Percentiles rank a stretch among this genome's conserved stretches.
phyloP scores from a whole-genome alignment of 225 moss, liverwort and hornwort species.

The Physcomitrium patens region DNA sequence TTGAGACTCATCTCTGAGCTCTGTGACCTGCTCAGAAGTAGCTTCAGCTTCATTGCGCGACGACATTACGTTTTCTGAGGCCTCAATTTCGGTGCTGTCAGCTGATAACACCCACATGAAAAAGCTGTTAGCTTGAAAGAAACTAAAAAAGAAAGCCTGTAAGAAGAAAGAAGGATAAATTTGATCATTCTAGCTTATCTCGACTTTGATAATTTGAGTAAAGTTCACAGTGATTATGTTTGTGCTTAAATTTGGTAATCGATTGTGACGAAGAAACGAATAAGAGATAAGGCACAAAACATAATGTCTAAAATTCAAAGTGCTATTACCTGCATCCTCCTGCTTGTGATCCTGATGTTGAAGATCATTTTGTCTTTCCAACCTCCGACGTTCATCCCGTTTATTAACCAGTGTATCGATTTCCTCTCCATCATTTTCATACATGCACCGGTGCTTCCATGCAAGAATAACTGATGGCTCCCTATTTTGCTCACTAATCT shows the following conservation, averaged over 20 bases:
- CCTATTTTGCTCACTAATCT: constrained; percentile 42
- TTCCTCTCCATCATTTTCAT: constrained; percentile 63
- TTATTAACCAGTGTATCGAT: constrained; percentile 55
- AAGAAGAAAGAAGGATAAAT: not conserved
- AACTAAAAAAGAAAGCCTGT: not conserved
- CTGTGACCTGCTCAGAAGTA: constrained; percentile 23
- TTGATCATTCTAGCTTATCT: not conserved
- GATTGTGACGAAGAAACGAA: not conserved
- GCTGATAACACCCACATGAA: constrained; percentile 25
- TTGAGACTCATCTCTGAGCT: constrained; percentile 40
- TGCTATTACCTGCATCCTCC: constrained; percentile 41
- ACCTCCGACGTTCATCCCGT: constrained; percentile 59
- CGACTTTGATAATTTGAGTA: not conserved
- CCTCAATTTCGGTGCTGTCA: constrained; percentile 33
- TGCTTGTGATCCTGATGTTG: constrained; percentile 40
- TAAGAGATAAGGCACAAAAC: not conserved
- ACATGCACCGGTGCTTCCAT: constrained; percentile 70
- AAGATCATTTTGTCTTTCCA: constrained; percentile 52
- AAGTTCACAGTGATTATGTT: constrained; percentile 9
- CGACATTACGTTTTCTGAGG: constrained; percentile 48
- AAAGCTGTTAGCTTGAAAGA: constrained; percentile 18
- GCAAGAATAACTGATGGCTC: constrained; percentile 69
- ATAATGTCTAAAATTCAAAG: not conserved
- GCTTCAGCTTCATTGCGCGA: constrained; percentile 43
- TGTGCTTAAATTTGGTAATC: not conserved